Base-by-base conservation (phyloP, 2,329 filamentous ascomycete species). In the Cladobotryum mycophilum region DNA sequence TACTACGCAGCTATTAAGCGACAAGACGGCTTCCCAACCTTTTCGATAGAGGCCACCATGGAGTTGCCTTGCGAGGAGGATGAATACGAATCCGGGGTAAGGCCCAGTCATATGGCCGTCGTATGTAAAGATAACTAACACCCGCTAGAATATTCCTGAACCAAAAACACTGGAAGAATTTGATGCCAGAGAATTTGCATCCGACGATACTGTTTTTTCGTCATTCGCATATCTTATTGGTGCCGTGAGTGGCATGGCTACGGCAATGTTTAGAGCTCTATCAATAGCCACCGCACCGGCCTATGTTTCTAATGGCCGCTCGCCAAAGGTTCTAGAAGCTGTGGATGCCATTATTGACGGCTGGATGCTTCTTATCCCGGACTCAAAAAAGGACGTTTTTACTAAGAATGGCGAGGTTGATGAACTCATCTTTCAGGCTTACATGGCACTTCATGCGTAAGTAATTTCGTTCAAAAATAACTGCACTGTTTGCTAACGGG, bases 381-480 rank as follows among this genome's bases (percentile, higher is more conserved):
- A 65, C 20, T 49, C 57, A 3, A 61, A 61, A 47, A 63, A 55
- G 46, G 57, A 64, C 12, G 56, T 70, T 34, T 66, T 72, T 62
- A 58, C 49, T 1, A 54, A 56, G 18, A 49, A 49, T 5, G 65
- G 64, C 1, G 55, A 62, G 5, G 55, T 76, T 3, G 88, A 95
- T 62, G 86, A 91, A 67, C 82, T 92, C 74, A 80, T 92, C 62
- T 92, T 92, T 69, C 86, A 90, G 64, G 88, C 86, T 1, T 84
- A 86, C 55, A 88, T 90, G 78, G 84, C 90, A 52, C 75, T 69
- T 30, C 67, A 76, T 52, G 74, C 75, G 74, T 76, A 65, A 62
- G 73, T 67, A 22, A 3, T 13, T 13, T 34, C 3, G 18, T 36
- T 18, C 8, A 3, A 30, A 30, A 12, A 22, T 41, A 3, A 38